Conservation (phyloP, 305 asterid species). For the Rubia occidens region DNA sequence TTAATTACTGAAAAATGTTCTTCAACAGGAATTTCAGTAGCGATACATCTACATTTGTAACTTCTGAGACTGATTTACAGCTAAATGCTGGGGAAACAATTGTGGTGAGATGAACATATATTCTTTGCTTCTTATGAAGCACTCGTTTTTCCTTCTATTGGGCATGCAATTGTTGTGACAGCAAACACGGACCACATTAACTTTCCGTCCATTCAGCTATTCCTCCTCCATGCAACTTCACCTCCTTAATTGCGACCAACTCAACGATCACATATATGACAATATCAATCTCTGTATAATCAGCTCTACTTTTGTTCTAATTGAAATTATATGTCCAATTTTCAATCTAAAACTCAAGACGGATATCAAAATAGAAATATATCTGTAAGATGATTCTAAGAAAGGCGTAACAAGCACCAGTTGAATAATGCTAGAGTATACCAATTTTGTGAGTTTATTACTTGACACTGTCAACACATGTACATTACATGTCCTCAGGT, state of each 20-base stretch:
- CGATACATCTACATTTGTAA: slow-evolving; percentile 46
- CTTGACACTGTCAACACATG: background rate
- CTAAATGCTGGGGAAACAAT: slow-evolving; percentile 63
- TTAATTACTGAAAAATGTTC: slow-evolving; percentile 1
- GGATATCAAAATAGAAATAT: background rate
- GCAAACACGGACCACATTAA: background rate
- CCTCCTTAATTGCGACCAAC: background rate
- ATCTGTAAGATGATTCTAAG: background rate
- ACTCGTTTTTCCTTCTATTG: background rate
- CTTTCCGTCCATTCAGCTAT: background rate
- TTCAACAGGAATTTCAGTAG: slow-evolving; percentile 50
- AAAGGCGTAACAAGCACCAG: background rate
- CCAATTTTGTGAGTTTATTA: background rate
- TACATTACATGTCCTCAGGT: background rate
- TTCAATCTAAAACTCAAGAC: background rate
- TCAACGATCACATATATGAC: background rate
- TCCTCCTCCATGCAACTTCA: background rate
- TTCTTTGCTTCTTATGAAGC: slow-evolving; percentile 10
- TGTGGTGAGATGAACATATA: slow-evolving; percentile 44
- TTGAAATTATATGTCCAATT: background rate
- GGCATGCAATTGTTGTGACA: background rate
- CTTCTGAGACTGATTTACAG: slow-evolving; percentile 64
- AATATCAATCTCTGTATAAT: too few relatives aligned
- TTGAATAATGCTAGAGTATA: background rate
- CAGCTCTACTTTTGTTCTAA: background rate